These are phyloP conservation scores for Dentiscutata heterogama DNA, from an alignment of 371 early-diverging fungal genomes.

Conservation along the genomic window DNA sequence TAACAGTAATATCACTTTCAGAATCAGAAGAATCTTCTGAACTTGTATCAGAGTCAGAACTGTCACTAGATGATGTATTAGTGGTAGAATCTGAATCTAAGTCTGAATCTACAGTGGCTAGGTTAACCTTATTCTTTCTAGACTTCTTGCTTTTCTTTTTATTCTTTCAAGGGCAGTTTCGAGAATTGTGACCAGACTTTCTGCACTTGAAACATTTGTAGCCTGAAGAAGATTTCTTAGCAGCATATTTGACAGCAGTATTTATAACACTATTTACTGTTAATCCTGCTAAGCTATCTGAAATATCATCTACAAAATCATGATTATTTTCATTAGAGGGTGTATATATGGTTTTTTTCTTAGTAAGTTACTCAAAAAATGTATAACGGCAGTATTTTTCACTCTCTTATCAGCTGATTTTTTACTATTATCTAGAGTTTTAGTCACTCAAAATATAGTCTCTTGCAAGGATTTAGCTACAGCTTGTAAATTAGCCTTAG, in stretches of 20 bases:
- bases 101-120: constrained; percentile 18
- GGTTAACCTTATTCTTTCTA: constrained; percentile 29
- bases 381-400: too few relatives aligned
- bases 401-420: too few relatives aligned
- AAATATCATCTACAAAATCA: constrained; percentile 3
- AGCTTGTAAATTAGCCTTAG: background rate
- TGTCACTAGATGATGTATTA: background rate
- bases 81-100: constrained; percentile 21
- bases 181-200: background rate
- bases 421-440: too few relatives aligned
- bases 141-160: constrained; percentile 23
- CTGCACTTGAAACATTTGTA: background rate
- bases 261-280: background rate
- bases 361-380: background rate
- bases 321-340: background rate
- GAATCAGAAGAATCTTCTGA: constrained; percentile 17
- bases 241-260: background rate
- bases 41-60: constrained; percentile 12
- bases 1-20: background rate
- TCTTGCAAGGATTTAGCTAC: background rate
- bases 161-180: background rate
- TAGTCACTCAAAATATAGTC: background rate
- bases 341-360: background rate
- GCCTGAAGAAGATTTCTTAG: background rate
- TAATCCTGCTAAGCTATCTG: background rate